Conservation (phyloP, 768 basidiomycete genomes). For the Tricholoma flavovirens region DNA sequence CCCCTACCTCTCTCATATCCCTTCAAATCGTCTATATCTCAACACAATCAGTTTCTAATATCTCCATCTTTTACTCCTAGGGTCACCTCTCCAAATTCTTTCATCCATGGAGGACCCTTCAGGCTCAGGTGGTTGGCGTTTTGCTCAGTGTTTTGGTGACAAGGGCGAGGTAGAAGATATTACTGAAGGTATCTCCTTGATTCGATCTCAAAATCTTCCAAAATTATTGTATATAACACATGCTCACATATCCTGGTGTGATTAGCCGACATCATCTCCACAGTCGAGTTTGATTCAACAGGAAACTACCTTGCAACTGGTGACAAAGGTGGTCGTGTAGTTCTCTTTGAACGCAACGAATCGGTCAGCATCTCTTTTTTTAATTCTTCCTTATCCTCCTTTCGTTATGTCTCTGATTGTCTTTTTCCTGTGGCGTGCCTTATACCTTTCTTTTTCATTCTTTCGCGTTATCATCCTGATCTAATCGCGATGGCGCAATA, state of each 20-base stretch:
- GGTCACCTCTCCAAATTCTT: slow-evolving; percentile 19
- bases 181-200: slow-evolving; percentile 74
- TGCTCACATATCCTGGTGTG: slow-evolving; percentile 17
- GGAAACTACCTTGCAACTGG: slow-evolving; percentile 99
- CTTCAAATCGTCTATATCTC: slow-evolving; percentile 23
- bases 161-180: slow-evolving; percentile 99
- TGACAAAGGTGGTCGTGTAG: slow-evolving; percentile 98
- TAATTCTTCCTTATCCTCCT: slow-evolving; percentile 11
- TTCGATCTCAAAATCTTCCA: slow-evolving; percentile 2
- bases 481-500: slow-evolving; percentile 15
- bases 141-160: slow-evolving; percentile 99
- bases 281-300: slow-evolving; percentile 99
- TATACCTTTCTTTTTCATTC: slow-evolving; percentile 7
- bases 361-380: slow-evolving; percentile 46
- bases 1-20: slow-evolving; percentile 14
- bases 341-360: slow-evolving; percentile 98
- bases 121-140: slow-evolving; percentile 91
- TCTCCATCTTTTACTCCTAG: slow-evolving; percentile 10
- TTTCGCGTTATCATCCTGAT: slow-evolving; percentile 14
- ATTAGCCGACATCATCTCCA: slow-evolving; percentile 99
- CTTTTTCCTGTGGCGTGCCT: slow-evolving; percentile 13
- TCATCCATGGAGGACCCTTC: slow-evolving; percentile 74
- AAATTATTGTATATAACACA: slow-evolving; percentile 4
- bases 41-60: slow-evolving; percentile 13
- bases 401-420: slow-evolving; percentile 22